Evolutionary conservation across 169 alveolate genomes (phyloP), one percentile per base, ranked within the genome.

Genomic region (Eimeria sp.): DNA sequence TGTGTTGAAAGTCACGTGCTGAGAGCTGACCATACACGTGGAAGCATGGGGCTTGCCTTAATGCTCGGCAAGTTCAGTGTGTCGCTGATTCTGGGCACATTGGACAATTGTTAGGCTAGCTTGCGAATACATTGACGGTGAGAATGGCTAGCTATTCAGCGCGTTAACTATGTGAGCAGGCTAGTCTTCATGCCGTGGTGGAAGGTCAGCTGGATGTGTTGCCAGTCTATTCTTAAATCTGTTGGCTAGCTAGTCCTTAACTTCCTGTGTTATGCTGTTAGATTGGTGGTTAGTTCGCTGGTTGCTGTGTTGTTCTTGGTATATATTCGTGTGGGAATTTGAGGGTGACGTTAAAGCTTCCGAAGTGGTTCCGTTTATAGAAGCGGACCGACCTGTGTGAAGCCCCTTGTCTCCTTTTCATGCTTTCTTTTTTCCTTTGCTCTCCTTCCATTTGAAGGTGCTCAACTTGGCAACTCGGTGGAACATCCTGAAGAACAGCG

Each of bases 401-500:
- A 68, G 3, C 46, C 46, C 60, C 40, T 40, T 11, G 87, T 27
- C 37, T 10, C 46, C 46, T 18, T 27, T 27, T 23, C 33, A 46
- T 77, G 66, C 27, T 25, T 8, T 77, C 13, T 27, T 46, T n/a
- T 49, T 43, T 27, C 25, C 27, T 54, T 56, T 30, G 37, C n/a
- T 33, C 18, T 30, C 54, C 56, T 14, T 25, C n/a, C 11, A 11
- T 33, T 83, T 23, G 30, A 52, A 85, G 91, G 91, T 85, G 40
- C 78, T 85, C 20, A 49, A 56, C 43, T 27, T 6, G 64, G 91
- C 78, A 46, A 85, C 91, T 20, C 58, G 91, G 30, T 85, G 91
- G 91, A 85, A 85, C 60, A 85, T 85, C 58, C 80, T 85, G 56
- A 85, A 62, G 62, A 85, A 64, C 78, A n/a, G 62, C 43, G 33